These are phyloP conservation scores for Verticillium nonalfalfae DNA, from an alignment of 2,329 filamentous ascomycete genomes.

Conservation along the genomic window DNA sequence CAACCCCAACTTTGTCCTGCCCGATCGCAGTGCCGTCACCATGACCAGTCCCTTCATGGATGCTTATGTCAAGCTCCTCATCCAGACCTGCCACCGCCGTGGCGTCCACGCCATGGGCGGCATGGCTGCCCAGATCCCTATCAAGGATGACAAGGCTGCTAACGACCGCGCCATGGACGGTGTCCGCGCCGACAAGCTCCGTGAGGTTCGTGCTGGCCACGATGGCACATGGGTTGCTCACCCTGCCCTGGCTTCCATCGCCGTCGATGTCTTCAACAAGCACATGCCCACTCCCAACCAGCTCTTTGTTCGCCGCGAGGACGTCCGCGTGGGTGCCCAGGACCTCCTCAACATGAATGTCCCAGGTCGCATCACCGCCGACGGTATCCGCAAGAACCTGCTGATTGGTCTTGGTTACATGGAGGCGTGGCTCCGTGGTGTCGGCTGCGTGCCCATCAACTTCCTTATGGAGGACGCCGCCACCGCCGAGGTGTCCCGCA, in stretches of 20 bases:
- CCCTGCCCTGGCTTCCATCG: constrained; percentile 75
- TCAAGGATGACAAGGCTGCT: constrained; percentile 77
- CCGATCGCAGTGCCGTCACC: constrained; percentile 76
- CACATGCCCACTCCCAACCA: constrained; percentile 93
- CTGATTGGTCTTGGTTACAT: constrained; percentile 97
- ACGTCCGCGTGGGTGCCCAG: constrained; percentile 78
- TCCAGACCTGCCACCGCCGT: constrained; percentile 85
- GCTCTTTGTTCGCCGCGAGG: constrained; percentile 79
- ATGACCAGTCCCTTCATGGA: constrained; percentile 95
- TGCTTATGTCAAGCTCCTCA: constrained; percentile 77
- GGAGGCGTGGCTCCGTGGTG: constrained; percentile 94
- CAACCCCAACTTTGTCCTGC: constrained; percentile 77
- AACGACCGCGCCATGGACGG: constrained; percentile 84
- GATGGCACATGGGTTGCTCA: constrained; percentile 89
- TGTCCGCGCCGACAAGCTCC: constrained; percentile 80
- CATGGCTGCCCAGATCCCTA: constrained; percentile 90
- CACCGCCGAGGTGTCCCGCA: constrained; percentile 90
- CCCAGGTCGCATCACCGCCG: constrained; percentile 85
- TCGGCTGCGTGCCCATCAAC: constrained; percentile 97
- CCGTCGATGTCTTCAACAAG: constrained; percentile 82
- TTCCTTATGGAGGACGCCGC: constrained; percentile 98
- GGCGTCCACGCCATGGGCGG: constrained; percentile 89
- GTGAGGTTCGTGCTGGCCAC: constrained; percentile 80
- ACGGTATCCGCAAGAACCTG: constrained; percentile 93
- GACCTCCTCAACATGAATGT: constrained; percentile 98